These are phyloP conservation scores for Candida boleticola DNA, from an alignment of 805 yeast genomes.

Conservation along the genomic window DNA sequence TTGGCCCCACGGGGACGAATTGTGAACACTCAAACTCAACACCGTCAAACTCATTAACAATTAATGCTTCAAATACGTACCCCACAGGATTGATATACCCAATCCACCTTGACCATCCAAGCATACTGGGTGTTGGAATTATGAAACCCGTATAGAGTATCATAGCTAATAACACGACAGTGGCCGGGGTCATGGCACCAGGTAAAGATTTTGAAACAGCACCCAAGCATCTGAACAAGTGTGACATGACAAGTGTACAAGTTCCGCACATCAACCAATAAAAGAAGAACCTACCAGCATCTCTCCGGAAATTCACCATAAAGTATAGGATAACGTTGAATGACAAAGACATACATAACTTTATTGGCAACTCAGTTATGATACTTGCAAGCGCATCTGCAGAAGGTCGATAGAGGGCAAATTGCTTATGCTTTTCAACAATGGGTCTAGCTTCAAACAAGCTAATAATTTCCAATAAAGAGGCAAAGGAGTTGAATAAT, in stretches of 20 bases:
- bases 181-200: conserved; percentile 59
- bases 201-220: conserved; percentile 45
- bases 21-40: conserved; percentile 44
- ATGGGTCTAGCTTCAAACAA: conserved; percentile 55
- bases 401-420: conserved; percentile 57
- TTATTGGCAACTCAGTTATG: conserved; percentile 55
- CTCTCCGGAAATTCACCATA: conserved; percentile 51
- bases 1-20: conserved; percentile 45
- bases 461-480: conserved; percentile 55
- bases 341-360: conserved; percentile 40
- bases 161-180: conserved; percentile 47
- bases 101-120: conserved; percentile 67
- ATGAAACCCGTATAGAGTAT: conserved; percentile 57
- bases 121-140: conserved; percentile 53
- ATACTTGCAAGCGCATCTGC: conserved; percentile 66
- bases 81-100: conserved; percentile 58
- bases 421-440: conserved; percentile 57
- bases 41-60: conserved; percentile 56
- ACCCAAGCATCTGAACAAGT: conserved; percentile 53
- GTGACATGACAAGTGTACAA: conserved; percentile 53
- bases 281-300: conserved; percentile 56
- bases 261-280: conserved; percentile 42
- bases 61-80: conserved; percentile 55
- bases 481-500: conserved; percentile 60
- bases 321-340: conserved; percentile 54